Evolutionary conservation across 1,284 basidiomycete species (phyloP), one percentile per base, ranked within the genome.

Genomic region (Sporisorium exsertum): DNA sequence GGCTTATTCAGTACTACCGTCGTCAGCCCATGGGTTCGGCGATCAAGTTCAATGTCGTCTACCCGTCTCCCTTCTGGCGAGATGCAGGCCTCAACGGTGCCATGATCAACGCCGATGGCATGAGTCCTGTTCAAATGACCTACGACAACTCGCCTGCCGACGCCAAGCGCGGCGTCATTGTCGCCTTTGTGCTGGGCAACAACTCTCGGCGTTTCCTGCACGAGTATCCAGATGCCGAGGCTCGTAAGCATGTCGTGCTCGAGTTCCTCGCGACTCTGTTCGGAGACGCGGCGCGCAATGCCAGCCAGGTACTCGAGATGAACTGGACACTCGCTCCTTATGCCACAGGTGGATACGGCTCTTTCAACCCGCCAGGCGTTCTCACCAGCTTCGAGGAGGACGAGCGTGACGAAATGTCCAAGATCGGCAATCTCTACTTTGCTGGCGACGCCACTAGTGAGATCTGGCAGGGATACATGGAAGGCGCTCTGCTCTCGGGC

Each of bases 381-480:
- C 59, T 74, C 37, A 74, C 72, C 32, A 62, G 66, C 52, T 74
- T 74, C 15, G 72, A 65, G 45, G 55, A 69, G 37, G 66, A 61
- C 15, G 58, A 69, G n/a, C 55, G 66, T 15, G 61, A 64, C 16
- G 64, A 68, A 29, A 65, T 70, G 66, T 64, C 58, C 37, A 57
- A 59, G 40, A 57, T 74, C 18, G 66, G 63, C 35, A 69, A 65
- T 20, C 58, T 74, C 8, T 63, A 62, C 56, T 74, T 74, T 61
- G 72, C 66, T 0, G 72, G 72, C 27, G 72, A 74, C 35, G 72
- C 72, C 8, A 69, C 66, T 3, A 65, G 66, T n/a, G 58, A 74
- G 58, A 66, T 69, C 29, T 74, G 72, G 72, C 65, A 68, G 32
- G 72, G 72, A 12, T 74, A 74, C 58, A 74, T 74, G 72, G 72